A percentile compares a stretch with the other conserved stretches of the same genome.
Conservation (phyloP, 805 yeast genomes). For the Saccharomycopsis sp. region DNA sequence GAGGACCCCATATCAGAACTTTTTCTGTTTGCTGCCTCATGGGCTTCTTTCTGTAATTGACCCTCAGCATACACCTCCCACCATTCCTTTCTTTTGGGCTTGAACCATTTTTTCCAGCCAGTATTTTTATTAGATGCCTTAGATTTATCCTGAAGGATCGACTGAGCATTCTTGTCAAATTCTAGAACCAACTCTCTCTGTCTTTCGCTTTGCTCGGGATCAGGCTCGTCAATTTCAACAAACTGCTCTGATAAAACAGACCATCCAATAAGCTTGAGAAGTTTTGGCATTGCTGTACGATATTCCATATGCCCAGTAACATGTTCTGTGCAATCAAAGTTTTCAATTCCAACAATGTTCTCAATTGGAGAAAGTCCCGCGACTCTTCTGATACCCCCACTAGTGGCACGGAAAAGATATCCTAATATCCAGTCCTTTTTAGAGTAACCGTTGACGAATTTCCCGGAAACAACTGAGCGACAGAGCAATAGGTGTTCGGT, state of each 20-base stretch:
- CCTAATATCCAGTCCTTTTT: slow-evolving; percentile 95
- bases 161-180: slow-evolving; percentile 76
- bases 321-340: slow-evolving; percentile 75
- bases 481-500: slow-evolving; percentile 72
- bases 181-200: slow-evolving; percentile 78
- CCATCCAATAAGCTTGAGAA: slow-evolving; percentile 64
- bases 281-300: slow-evolving; percentile 84
- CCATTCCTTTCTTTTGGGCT: slow-evolving; percentile 51
- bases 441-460: slow-evolving; percentile 85
- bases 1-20: neutral
- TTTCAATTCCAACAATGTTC: slow-evolving; percentile 60
- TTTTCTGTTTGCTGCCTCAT: slow-evolving; percentile 30
- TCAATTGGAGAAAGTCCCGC: slow-evolving; percentile 82
- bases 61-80: slow-evolving; percentile 38
- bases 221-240: slow-evolving; percentile 93
- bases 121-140: slow-evolving; percentile 29
- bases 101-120: slow-evolving; percentile 40
- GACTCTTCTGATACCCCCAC: slow-evolving; percentile 88
- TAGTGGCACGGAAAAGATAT: slow-evolving; percentile 88
- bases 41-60: slow-evolving; percentile 40
- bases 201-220: slow-evolving; percentile 77
- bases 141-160: slow-evolving; percentile 38
- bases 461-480: slow-evolving; percentile 81
- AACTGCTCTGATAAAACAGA: slow-evolving; percentile 85
- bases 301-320: slow-evolving; percentile 98